Conservation (phyloP, 345 rosid species). For the Eucalyptus pauciflora region DNA sequence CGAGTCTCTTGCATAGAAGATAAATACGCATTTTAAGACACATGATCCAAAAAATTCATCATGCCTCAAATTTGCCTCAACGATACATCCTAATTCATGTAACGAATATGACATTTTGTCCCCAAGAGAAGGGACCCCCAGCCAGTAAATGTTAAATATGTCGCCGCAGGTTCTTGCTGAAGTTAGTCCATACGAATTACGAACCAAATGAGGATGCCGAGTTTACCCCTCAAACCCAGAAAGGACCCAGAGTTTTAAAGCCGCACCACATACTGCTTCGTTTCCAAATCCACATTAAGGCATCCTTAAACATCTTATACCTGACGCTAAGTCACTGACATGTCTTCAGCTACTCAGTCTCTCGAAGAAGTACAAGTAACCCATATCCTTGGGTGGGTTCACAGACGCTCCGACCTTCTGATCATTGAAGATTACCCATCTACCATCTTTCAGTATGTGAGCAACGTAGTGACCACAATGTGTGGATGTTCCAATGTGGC, state of each 20-base stretch:
- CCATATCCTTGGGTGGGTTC: constrained; percentile 95
- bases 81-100: neutral
- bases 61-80: neutral
- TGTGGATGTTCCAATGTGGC: constrained; percentile 93
- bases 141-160: neutral
- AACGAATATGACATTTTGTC: neutral
- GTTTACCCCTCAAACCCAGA: neutral
- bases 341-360: constrained; percentile 44
- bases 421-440: constrained; percentile 93
- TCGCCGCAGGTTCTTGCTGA: neutral
- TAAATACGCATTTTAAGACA: neutral
- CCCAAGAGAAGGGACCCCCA: neutral
- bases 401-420: constrained; percentile 79
- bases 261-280: neutral
- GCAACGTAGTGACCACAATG: constrained; percentile 97
- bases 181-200: neutral
- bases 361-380: constrained; percentile 91
- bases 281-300: neutral
- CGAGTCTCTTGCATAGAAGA: neutral
- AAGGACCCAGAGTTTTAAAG: neutral
- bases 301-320: neutral
- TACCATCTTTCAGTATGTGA: constrained; percentile 75
- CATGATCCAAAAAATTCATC: neutral
- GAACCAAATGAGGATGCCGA: neutral
- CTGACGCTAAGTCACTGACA: neutral